A percentile compares a stretch with the other conserved stretches of the same genome.
These are phyloP conservation scores for Candida tropicalis DNA, from an alignment of 1,139 yeast species.

Conservation along the genomic window DNA sequence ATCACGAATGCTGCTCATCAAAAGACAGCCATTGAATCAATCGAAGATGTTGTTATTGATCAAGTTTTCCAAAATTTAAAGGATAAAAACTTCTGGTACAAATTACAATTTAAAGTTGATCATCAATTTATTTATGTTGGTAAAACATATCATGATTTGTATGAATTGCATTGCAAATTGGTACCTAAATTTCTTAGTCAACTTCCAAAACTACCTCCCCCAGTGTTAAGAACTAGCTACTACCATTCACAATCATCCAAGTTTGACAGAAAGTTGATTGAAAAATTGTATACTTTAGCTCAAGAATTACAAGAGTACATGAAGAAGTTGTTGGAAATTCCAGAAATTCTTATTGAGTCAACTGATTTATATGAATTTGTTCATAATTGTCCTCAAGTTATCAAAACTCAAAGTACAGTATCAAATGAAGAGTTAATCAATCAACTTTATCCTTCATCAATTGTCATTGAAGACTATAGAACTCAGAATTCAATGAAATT, in stretches of 20 bases:
- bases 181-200: slow-evolving; percentile 13
- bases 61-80: neutral
- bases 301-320: slow-evolving; percentile 39
- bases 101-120: slow-evolving; percentile 28
- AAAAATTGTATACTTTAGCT: slow-evolving; percentile 27
- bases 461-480: slow-evolving; percentile 17
- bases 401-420: slow-evolving; percentile 4
- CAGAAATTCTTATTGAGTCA: slow-evolving; percentile 17
- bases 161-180: slow-evolving; percentile 30
- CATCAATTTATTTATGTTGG: slow-evolving; percentile 27
- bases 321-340: slow-evolving; percentile 24
- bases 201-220: slow-evolving; percentile 44
- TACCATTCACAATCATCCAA: slow-evolving; percentile 13
- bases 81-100: slow-evolving; percentile 32
- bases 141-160: slow-evolving; percentile 39
- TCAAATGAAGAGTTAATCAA: slow-evolving; percentile 23
- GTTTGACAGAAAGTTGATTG: slow-evolving; percentile 21
- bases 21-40: neutral
- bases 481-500: slow-evolving; percentile 15
- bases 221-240: slow-evolving; percentile 21
- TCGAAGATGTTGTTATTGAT: neutral
- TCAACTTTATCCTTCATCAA: slow-evolving; percentile 25
- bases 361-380: slow-evolving; percentile 22
- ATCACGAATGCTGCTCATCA: neutral
- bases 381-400: slow-evolving; percentile 4